Evolutionary conservation across 345 rosid genomes (phyloP), one percentile per base, ranked within the genome.

Genomic region (Gossypium thurberi): DNA sequence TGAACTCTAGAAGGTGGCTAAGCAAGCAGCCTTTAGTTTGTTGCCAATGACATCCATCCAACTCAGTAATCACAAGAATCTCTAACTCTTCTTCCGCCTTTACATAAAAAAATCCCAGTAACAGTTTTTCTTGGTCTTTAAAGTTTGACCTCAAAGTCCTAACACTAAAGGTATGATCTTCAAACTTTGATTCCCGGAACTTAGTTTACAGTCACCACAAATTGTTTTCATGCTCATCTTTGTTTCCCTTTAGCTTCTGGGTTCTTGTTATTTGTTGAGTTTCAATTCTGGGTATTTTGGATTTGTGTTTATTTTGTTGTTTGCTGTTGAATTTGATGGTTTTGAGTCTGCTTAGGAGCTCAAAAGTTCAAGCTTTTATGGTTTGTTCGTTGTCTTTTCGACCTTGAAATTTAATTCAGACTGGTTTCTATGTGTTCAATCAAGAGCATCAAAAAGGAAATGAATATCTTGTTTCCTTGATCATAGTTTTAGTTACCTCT

Each of bases 261-360:
- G 63, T 67, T 11, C 15, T 13, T 67, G 46, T 57, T 75, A 4
- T 46, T 58, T 68, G 8, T 69, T 18, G 40, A n/a, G 20, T 6
- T 60, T 37, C 6, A 18, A 3, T 63, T 76, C 37, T 70, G 71
- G 70, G 75, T 43, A 52, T 69, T 52, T 51, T 53, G 18, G 57
- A 42, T 26, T 70, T 18, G 17, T 70, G 67, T 43, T 63, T 23
- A 9, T 63, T 12, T 42, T 55, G 23, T 18, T 51, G 18, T 28
- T 52, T 12, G n/a, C 53, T 13, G 66, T 20, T 76, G 70, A 23
- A 23, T 66, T 66, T 25, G 47, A 43, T 62, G 26, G 63, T 47
- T 51, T 47, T 67, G 12, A 48, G 12, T 7, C 42, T 67, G 25
- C 21, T 6, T 21, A 10, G 51, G 3, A 20, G 52, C 51, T 20